Evolutionary conservation across 768 basidiomycete species (phyloP).

Genomic region (Serendipita vermifera): DNA sequence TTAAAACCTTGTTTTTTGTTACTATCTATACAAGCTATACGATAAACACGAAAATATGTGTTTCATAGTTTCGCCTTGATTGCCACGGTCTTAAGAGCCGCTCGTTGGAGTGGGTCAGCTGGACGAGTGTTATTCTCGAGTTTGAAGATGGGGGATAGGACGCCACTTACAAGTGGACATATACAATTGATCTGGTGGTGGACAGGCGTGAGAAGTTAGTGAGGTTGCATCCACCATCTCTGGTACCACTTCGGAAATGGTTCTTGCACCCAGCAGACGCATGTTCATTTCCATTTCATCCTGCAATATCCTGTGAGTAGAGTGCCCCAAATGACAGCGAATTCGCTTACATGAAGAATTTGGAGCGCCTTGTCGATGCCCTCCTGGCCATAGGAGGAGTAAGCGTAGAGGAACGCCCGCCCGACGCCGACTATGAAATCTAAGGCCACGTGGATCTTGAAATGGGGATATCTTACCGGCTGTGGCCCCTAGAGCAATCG

Average conservation of each 20-base stretch:
- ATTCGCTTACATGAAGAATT: constrained; percentile 48
- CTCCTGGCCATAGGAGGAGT: constrained; percentile 75
- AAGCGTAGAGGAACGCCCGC: constrained; percentile 78
- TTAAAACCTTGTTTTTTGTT: too few relatives aligned
- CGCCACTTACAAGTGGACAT: constrained; percentile 60
- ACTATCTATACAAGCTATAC: too few relatives aligned
- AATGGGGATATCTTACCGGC: constrained; percentile 31
- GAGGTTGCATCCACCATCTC: constrained; percentile 82
- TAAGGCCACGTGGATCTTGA: neutral
- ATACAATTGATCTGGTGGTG: constrained; percentile 67
- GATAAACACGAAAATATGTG: too few relatives aligned
- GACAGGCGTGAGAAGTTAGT: constrained; percentile 48
- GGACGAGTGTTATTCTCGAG: neutral
- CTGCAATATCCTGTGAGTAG: constrained; percentile 29
- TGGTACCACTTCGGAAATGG: constrained; percentile 63
- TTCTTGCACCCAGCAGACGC: constrained; percentile 77
- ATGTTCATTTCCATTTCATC: constrained; percentile 99
- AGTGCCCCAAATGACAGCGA: constrained; percentile 13
- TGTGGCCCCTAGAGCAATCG: constrained; percentile 77
- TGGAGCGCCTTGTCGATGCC: constrained; percentile 75
- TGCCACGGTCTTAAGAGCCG: too few relatives aligned
- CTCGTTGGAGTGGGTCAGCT: neutral
- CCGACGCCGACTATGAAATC: constrained; percentile 54
- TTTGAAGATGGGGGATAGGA: constrained; percentile 3
- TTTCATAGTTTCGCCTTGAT: too few relatives aligned